Base-by-base conservation (phyloP, 495 filamentous ascomycete genomes). In the Clohesyomyces aquaticus region DNA sequence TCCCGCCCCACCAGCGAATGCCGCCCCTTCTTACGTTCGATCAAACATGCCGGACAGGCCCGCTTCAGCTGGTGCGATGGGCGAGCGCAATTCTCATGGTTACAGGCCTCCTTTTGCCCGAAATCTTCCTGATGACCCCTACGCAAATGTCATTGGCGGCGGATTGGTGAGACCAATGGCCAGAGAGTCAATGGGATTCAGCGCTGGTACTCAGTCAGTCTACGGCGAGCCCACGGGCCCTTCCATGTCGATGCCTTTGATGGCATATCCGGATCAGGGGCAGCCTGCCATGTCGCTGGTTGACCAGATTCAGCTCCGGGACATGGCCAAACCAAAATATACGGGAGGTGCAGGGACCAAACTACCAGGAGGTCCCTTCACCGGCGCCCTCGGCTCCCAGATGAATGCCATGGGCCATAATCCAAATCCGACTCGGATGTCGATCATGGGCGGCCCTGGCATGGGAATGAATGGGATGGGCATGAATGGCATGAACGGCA, bases 41-140 rank as follows among this genome's bases (percentile, higher is more conserved):
- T 78, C 71, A 35, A 66, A 65, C 66, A 71, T 29, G 74, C 77
- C 68, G 50, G 74, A 59, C 70, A 77, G 28, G 73, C 79, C 53
- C 69, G 58, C 80, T 14, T 77, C 72, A 38, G 83, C 83, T 6
- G 72, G 73, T 26, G 78, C 77, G 18, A 64, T 73, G 29, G 59
- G 66, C 49, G 72, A 79, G 57, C 75, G 81, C 63, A 74, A 74
- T 42, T 75, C 75, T 12, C 74, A 79, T 8, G 71, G 65, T 23
- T 80, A 78, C 58, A 77, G 93, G 47, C 94, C 94, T 12, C 87
- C 88, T 1, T 98, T 98, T 76, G 94, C 94, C 19, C 80, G 89
- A 59, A 87, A 90, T 63, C 77, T 98, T 41, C 94, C 94, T 16
- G 85, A 85, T 46, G 94, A 98, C 74, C 94, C 94, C 6, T 96